Evolutionary conservation across 306 rosid species (phyloP).

Genomic region (Quercus robur): DNA sequence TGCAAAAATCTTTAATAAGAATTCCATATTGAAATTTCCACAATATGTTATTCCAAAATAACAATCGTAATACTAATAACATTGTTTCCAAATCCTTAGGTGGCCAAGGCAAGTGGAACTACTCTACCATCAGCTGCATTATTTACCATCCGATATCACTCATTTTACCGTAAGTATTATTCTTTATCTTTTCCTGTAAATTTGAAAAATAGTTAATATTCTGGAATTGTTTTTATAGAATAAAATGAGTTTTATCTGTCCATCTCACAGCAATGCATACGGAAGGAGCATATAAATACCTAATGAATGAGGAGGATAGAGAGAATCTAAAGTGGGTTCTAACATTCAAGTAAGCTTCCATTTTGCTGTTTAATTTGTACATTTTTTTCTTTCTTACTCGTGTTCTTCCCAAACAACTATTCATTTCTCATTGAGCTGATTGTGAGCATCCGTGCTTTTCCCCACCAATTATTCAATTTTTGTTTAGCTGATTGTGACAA

Average conservation of each 20-base stretch:
- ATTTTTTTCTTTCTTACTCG: not conserved
- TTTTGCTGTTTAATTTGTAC: not conserved
- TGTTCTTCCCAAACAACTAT: too few species aligned
- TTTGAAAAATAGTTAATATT: too few species aligned
- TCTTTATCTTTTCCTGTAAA: not conserved
- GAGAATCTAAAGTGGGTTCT: not conserved
- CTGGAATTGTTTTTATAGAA: not conserved
- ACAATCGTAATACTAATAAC: too few species aligned
- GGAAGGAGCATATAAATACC: not conserved
- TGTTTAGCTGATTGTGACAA: not conserved
- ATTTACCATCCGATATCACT: slow-evolving; percentile 45
- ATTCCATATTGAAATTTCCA: too few species aligned
- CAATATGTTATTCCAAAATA: too few species aligned
- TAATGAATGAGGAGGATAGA: not conserved
- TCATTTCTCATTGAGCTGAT: too few species aligned
- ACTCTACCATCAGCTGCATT: slow-evolving; percentile 41
- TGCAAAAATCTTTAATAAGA: not conserved
- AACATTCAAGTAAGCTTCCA: not conserved
- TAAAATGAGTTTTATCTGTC: not conserved
- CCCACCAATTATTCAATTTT: not conserved
- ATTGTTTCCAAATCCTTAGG: slow-evolving; percentile 10
- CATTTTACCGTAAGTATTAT: slow-evolving; percentile 34
- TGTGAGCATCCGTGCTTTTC: too few species aligned
- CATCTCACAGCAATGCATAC: not conserved
- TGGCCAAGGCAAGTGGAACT: slow-evolving; percentile 32